These are phyloP conservation scores for Wickerhamiella shivajii DNA, from an alignment of 805 yeast species.

Conservation along the genomic window DNA sequence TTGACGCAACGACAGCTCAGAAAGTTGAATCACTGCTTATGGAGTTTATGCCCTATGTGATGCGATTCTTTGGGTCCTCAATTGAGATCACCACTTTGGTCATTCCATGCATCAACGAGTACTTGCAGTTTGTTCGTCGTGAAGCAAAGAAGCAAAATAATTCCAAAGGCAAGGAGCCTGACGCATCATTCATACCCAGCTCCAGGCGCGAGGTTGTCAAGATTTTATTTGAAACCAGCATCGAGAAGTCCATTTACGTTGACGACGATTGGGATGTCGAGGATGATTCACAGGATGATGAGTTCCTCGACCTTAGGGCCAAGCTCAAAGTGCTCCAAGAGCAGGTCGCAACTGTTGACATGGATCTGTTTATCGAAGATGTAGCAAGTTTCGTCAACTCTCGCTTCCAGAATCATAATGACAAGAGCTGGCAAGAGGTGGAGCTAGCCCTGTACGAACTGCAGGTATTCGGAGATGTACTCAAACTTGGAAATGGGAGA, in stretches of 20 bases:
- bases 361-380: slow-evolving; percentile 45
- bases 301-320: slow-evolving; percentile 64
- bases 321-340: slow-evolving; percentile 74
- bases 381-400: slow-evolving; percentile 45
- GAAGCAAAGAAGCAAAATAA: slow-evolving; percentile 30
- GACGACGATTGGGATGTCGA: slow-evolving; percentile 44
- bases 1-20: slow-evolving; percentile 18
- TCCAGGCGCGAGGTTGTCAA: slow-evolving; percentile 40
- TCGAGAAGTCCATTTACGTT: slow-evolving; percentile 64
- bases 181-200: slow-evolving; percentile 21
- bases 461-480: slow-evolving; percentile 60
- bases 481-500: slow-evolving; percentile 60
- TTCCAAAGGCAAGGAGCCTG: slow-evolving; percentile 17
- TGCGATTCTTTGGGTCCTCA: slow-evolving; percentile 65
- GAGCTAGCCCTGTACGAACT: slow-evolving; percentile 82
- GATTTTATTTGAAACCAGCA: slow-evolving; percentile 50
- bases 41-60: slow-evolving; percentile 55
- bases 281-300: slow-evolving; percentile 53
- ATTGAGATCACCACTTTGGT: slow-evolving; percentile 81
- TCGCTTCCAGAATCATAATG: slow-evolving; percentile 8
- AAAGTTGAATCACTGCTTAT: slow-evolving; percentile 33
- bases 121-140: slow-evolving; percentile 45
- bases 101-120: slow-evolving; percentile 65
- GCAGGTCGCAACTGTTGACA: slow-evolving; percentile 48
- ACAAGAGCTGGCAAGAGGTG: slow-evolving; percentile 58